Base-by-base conservation (phyloP, 2,329 filamentous ascomycete species). In the Cephalotrichum gorgonifer region DNA sequence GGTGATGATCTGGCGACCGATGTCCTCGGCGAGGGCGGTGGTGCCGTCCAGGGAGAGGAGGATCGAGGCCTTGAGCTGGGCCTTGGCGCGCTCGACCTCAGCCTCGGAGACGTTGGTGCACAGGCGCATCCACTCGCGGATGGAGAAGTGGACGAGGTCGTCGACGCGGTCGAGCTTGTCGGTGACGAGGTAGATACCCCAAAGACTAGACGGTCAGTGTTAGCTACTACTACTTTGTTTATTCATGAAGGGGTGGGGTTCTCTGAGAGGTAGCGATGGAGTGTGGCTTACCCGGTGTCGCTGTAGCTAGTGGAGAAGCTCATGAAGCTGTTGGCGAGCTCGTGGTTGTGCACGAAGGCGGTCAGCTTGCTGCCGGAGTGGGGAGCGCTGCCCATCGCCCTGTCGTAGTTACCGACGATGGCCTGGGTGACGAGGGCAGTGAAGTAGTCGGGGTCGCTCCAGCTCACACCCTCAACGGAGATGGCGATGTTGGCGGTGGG, bases 251-350 rank as follows among this genome's bases (percentile, higher is more conserved):
- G n/a, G n/a, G n/a, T n/a, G n/a, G n/a, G n/a, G n/a, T n/a, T n/a
- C n/a, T n/a, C n/a, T n/a, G n/a, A n/a, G n/a, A n/a, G 23, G 1
- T 27, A 20, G 14, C 15, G 22, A 17, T 17, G 27, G 11, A 7
- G 67, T n/a, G n/a, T n/a, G n/a, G n/a, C 83, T 71, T 81, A 95
- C 89, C 90, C 93, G 67, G 93, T 98, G 70, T 98, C 93, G 65
- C 90, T 97, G 76, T 98, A 98, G 78, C 88, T 95, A 58, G 93
- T 98, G 57, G 90, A 96, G 76, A 98, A 98, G 76, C 88, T 95
- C 94, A 98, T 98, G 80, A 96, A 98, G 81, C 90, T 96, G 78
- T 95, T 98, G 70, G 93, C 93, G 54, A 98, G 81, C 69, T 90
- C 85, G 74, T 97, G 82, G 73, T 95, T 84, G 78, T 94, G 87